A percentile compares a stretch with the other conserved stretches of the same genome.
These are phyloP conservation scores for Pichia sp. DNA, from an alignment of 1,139 yeast species.

Conservation along the genomic window DNA sequence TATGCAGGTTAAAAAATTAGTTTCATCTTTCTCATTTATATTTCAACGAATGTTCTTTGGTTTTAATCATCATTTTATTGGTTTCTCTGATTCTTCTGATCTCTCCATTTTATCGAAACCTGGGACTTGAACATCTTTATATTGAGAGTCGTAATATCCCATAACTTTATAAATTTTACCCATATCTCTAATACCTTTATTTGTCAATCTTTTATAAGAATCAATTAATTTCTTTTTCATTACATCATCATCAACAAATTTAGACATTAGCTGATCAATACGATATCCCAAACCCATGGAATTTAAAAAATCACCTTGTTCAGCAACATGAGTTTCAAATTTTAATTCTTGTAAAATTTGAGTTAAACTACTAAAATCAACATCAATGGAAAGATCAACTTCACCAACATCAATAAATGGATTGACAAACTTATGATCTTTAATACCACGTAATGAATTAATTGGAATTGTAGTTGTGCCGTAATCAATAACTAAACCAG, in stretches of 20 bases:
- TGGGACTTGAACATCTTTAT: constrained; percentile 33
- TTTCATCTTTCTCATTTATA: too few relatives aligned
- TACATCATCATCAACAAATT: constrained; percentile 27
- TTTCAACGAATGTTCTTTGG: too few relatives aligned
- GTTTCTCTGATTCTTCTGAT: too few relatives aligned
- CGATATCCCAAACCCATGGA: constrained; percentile 72
- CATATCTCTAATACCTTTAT: constrained; percentile 59
- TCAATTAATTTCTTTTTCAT: constrained; percentile 44
- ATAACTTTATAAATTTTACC: constrained; percentile 73
- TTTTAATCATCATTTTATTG: too few relatives aligned
- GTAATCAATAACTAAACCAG: constrained; percentile 71
- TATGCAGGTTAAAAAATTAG: too few relatives aligned
- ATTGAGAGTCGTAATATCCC: constrained; percentile 48
- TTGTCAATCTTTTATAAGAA: constrained; percentile 61
- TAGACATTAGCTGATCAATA: constrained; percentile 45
- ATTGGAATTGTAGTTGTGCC: constrained; percentile 64
- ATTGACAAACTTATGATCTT: constrained; percentile 67
- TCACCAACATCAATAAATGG: constrained; percentile 74
- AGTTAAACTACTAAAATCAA: constrained; percentile 46
- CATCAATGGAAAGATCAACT: constrained; percentile 80
- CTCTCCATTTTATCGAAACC: constrained; percentile 31
- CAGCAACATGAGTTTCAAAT: constrained; percentile 43
- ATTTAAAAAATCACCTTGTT: constrained; percentile 80
- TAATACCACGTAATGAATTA: constrained; percentile 68
- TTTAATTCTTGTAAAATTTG: constrained; percentile 19